Evolutionary conservation across 495 filamentous ascomycete species (phyloP), one percentile per base, ranked within the genome.

Genomic region (Annulohypoxylon stygium): DNA sequence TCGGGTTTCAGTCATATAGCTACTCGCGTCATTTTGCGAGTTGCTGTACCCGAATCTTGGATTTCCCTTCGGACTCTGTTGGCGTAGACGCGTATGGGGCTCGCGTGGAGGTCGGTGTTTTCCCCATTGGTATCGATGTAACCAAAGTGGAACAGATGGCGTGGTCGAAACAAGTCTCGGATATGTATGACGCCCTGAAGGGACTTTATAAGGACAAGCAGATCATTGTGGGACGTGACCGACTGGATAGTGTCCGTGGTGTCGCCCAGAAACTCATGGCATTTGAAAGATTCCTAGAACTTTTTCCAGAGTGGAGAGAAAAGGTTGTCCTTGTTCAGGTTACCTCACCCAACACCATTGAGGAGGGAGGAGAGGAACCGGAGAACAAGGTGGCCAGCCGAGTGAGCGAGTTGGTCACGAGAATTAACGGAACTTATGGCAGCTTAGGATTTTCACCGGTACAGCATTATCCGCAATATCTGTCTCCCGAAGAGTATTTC

Each of bases 311-410:
- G 79, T 97, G 93, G 93, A 85, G 90, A 33, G 93, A 93, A 36
- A 92, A 93, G 85, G 94, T 97, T n/a, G 94, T 97, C 11, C 83
- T 98, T 30, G 93, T 98, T 74, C 95, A 98, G 82, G 93, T 98
- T 62, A 97, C 95, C 0, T 97, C 93, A 63, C 94, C 95, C 11
- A 94, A 92, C 5, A 88, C 91, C 50, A 82, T 86, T n/a, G 91
- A 93, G 70, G 92, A 91, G 57, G 89, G 90, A 74, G 88, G 89
- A 68, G 91, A 92, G 50, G 90, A 93, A 37, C 79, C 83, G 41
- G 83, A 89, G 76, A 90, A 90, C 76, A 94, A 92, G 77, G 89
- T 95, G 36, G 90, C 92, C 18, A 92, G 90, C 74, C 91, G 93
- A 75, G 93, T 98, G 39, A 92, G 94, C 14, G 94, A 95, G 78